Evolutionary conservation across 1,139 yeast species (phyloP).

Genomic region (Protomyces inundatus): DNA sequence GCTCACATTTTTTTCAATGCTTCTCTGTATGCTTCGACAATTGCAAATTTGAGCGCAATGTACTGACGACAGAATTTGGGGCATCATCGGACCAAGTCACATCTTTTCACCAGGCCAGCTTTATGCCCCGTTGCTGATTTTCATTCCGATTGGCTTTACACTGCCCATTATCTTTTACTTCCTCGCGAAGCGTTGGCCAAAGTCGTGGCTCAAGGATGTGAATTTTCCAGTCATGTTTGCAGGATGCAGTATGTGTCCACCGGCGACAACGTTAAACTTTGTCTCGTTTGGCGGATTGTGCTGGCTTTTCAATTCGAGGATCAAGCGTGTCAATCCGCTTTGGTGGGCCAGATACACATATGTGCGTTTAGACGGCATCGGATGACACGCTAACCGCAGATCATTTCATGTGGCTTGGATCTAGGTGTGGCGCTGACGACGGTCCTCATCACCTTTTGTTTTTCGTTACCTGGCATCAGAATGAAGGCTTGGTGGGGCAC

Average conservation of each 20-base stretch:
- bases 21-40: conserved; percentile 37
- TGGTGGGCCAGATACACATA: conserved; percentile 56
- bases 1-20: conserved; percentile 48
- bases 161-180: conserved; percentile 45
- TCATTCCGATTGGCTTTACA: conserved; percentile 52
- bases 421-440: conserved; percentile 47
- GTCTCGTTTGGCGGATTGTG: conserved; percentile 49
- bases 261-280: conserved; percentile 52
- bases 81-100: conserved; percentile 54
- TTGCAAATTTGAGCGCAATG: conserved; percentile 30
- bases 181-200: conserved; percentile 19
- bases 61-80: conserved; percentile 39
- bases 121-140: conserved; percentile 36
- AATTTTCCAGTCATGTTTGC: conserved; percentile 52
- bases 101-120: conserved; percentile 39
- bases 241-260: conserved; percentile 50
- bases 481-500: conserved; percentile 52
- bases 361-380: too few relatives aligned
- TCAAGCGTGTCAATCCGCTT: conserved; percentile 49
- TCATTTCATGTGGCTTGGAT: conserved; percentile 55
- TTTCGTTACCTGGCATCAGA: conserved; percentile 40
- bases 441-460: conserved; percentile 45
- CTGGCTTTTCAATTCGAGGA: conserved; percentile 49
- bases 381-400: conserved; percentile 37
- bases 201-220: conserved; percentile 40